These are phyloP conservation scores for Neurospora sp. DNA, from an alignment of 2,329 filamentous ascomycete species.

Conservation along the genomic window DNA sequence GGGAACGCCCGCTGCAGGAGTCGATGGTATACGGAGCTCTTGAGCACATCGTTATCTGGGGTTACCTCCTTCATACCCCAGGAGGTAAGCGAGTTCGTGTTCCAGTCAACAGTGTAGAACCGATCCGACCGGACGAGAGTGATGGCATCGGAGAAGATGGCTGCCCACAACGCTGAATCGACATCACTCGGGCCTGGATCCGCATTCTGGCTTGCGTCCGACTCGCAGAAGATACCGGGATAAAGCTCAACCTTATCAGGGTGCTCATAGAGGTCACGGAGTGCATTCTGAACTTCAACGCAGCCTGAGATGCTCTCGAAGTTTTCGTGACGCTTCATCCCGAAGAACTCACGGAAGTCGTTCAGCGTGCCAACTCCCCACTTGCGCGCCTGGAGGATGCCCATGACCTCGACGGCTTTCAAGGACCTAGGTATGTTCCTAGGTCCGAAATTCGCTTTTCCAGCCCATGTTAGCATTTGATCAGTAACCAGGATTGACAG, in stretches of 20 bases:
- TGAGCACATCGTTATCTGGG: slow-evolving; percentile 6
- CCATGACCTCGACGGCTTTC: slow-evolving; percentile 50
- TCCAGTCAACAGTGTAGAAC: slow-evolving; percentile 47
- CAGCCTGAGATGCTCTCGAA: slow-evolving; percentile 52
- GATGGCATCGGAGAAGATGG: slow-evolving; percentile 50
- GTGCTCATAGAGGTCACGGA: slow-evolving; percentile 50
- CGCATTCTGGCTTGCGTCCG: background rate
- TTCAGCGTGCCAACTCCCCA: slow-evolving; percentile 54
- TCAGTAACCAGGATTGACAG: background rate
- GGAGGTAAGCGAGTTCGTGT: slow-evolving; percentile 19
- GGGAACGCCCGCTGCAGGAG: slow-evolving; percentile 6
- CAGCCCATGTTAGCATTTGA: slow-evolving; percentile 24
- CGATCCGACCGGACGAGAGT: slow-evolving; percentile 46
- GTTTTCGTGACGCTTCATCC: slow-evolving; percentile 42
- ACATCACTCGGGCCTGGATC: background rate
- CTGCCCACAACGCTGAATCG: slow-evolving; percentile 13
- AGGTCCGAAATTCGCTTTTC: slow-evolving; percentile 39
- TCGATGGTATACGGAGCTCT: slow-evolving; percentile 7
- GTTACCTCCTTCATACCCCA: slow-evolving; percentile 11
- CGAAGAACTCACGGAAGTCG: slow-evolving; percentile 55
- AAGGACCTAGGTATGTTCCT: slow-evolving; percentile 48
- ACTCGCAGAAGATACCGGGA: slow-evolving; percentile 44
- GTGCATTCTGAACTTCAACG: slow-evolving; percentile 40
- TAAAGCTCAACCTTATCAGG: slow-evolving; percentile 61
- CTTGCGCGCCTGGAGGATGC: slow-evolving; percentile 50